A percentile compares a stretch with the other conserved stretches of the same genome.
Evolutionary conservation across 2,329 filamentous ascomycete genomes (phyloP).

Genomic region (Penicillium sp.): DNA sequence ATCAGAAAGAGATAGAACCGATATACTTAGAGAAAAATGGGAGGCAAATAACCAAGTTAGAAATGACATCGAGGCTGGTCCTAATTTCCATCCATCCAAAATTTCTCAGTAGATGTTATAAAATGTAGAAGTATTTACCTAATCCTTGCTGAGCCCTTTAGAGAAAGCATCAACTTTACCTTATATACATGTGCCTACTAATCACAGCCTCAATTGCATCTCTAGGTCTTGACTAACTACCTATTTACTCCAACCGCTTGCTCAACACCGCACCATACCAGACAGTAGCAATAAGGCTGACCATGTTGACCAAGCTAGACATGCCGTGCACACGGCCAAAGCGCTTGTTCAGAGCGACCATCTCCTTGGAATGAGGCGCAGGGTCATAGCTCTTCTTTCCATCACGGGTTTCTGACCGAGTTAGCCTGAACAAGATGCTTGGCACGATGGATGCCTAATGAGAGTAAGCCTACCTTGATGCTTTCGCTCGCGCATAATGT

Average conservation of each 20-base stretch:
- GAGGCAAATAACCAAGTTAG: too few relatives aligned
- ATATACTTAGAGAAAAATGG: too few relatives aligned
- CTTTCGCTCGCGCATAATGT: slow-evolving; percentile 68
- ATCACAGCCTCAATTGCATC: neutral
- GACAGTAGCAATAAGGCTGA: slow-evolving; percentile 62
- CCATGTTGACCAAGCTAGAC: slow-evolving; percentile 73
- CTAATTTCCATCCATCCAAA: too few relatives aligned
- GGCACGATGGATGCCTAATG: neutral
- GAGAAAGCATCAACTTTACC: too few relatives aligned
- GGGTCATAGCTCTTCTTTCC: slow-evolving; percentile 80
- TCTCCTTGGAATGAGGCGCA: slow-evolving; percentile 75
- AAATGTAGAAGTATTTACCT: too few relatives aligned
- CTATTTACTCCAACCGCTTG: slow-evolving; percentile 46
- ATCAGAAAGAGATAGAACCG: too few relatives aligned
- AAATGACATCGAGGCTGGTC: too few relatives aligned
- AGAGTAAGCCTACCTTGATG: slow-evolving; percentile 61
- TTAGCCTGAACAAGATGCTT: slow-evolving; percentile 5
- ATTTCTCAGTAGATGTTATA: too few relatives aligned
- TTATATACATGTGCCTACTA: neutral
- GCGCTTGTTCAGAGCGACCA: slow-evolving; percentile 70
- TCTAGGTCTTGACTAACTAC: neutral
- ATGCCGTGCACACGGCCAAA: slow-evolving; percentile 77
- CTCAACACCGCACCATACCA: slow-evolving; percentile 74
- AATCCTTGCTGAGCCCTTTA: too few relatives aligned
- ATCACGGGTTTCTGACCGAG: slow-evolving; percentile 66